phyloP scores from a whole-genome alignment of 2,329 filamentous ascomycete species.

The Alternaria gaisen region DNA sequence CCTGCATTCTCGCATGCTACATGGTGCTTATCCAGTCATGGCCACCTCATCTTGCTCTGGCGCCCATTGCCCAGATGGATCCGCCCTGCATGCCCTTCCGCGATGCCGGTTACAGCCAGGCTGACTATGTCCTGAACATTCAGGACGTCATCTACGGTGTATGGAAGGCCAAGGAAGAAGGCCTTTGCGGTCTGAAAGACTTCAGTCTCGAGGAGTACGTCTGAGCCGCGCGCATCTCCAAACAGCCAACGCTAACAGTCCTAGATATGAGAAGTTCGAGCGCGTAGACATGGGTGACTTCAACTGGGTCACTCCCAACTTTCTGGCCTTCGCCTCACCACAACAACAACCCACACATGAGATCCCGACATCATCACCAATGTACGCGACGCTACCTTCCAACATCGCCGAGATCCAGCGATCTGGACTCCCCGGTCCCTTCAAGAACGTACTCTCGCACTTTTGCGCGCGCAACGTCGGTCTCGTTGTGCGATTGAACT shows the following conservation, averaged over 20 bases:
- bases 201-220: conserved; percentile 90
- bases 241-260: conserved; percentile 26
- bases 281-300: conserved; percentile 98
- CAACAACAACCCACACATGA: conserved; percentile 80
- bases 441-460: conserved; percentile 94
- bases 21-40: conserved; percentile 99
- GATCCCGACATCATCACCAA: conserved; percentile 75
- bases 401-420: conserved; percentile 76
- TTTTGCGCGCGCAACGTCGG: conserved; percentile 90
- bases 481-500: conserved; percentile 93
- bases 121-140: conserved; percentile 93
- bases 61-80: conserved; percentile 95
- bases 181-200: conserved; percentile 87
- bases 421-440: conserved; percentile 79
- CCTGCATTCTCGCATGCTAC: conserved; percentile 94
- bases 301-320: conserved; percentile 97
- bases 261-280: conserved; percentile 88
- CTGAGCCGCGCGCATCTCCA: not conserved
- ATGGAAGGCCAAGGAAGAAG: conserved; percentile 98
- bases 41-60: conserved; percentile 94
- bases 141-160: conserved; percentile 98
- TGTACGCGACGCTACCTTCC: conserved; percentile 77
- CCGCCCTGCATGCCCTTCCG: conserved; percentile 98
- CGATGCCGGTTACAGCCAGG: conserved; percentile 97
- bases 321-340: conserved; percentile 95